A percentile compares a stretch with the other conserved stretches of the same genome.
Evolutionary conservation across 116 monocot species (phyloP).

Genomic region (Papilionanthe hybrid): DNA sequence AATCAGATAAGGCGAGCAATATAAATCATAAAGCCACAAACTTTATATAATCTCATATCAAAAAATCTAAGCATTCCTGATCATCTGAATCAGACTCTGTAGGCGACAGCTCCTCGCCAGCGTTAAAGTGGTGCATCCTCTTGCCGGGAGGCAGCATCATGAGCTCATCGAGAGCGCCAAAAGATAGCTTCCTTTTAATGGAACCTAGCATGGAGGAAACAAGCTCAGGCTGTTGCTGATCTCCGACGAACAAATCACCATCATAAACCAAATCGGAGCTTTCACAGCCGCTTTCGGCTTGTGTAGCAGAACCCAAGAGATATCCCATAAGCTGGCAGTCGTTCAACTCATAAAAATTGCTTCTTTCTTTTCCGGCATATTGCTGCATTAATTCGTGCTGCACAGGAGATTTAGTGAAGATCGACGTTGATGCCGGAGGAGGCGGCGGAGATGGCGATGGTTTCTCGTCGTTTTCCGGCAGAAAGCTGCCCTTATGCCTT

Average conservation of each 20-base stretch:
- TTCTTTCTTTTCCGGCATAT: not conserved
- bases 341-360: slow-evolving; percentile 6
- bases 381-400: not conserved
- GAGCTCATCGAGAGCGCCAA: slow-evolving; percentile 35
- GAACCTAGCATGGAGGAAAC: slow-evolving; percentile 21
- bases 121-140: not conserved
- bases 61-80: slow-evolving; percentile 14
- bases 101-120: slow-evolving; percentile 12
- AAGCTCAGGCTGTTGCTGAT: not conserved
- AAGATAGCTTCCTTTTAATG: slow-evolving; percentile 32
- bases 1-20: not conserved
- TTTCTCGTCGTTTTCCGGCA: not conserved
- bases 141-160: slow-evolving; percentile 19
- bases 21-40: not conserved
- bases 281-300: slow-evolving; percentile 6
- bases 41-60: slow-evolving; percentile 4
- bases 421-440: not conserved
- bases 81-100: slow-evolving; percentile 9
- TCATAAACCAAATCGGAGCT: not conserved
- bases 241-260: not conserved
- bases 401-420: not conserved
- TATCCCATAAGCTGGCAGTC: slow-evolving; percentile 17
- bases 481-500: slow-evolving; percentile 20
- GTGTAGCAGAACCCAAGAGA: not conserved
- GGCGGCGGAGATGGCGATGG: not conserved